Evolutionary conservation across 2,329 filamentous ascomycete genomes (phyloP), one percentile per base, ranked within the genome.

Genomic region (Claviceps humidiphila): DNA sequence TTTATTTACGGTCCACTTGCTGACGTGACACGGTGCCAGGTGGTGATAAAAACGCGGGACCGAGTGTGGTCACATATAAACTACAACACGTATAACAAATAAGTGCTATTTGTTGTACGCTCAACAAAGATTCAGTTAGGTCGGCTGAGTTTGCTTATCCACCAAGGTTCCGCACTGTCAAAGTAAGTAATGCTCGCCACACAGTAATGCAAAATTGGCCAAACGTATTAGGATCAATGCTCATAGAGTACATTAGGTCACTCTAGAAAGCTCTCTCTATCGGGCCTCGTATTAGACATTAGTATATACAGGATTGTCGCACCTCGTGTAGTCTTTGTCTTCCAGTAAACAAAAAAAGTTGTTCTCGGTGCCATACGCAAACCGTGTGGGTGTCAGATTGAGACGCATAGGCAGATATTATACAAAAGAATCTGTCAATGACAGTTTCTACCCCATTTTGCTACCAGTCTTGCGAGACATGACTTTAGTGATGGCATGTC

Each of bases 401-500:
- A 16, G 13, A 26, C 20, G 9, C 20, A 49, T 8, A 49, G 20
- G 8, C 41, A 38, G 8, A 44, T 17, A 5, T 30, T 17, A 22
- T 22, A 24, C 26, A 46, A 44, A 39, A 24, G 14, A 45, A 37
- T n/a, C 39, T 39, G 37, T 22, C 9, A 38, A 37, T 30, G 16
- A 16, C 45, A 41, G 16, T 16, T 14, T 20, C 43, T 41, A 55
- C 3, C 49, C 43, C 34, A 60, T 52, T 57, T 68, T 70, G 57
- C 54, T 65, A 62, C 72, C 80, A 30, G 73, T 68, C 66, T 81
- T 83, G 56, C 78, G 74, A 20, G 78, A 81, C 76, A 98, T 82
- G 55, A 97, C 82, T 71, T 95, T 96, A 50, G 90, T 95, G 58
- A 97, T 87, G 14, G 93, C 91, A 70, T 96, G 90, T 55, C 91